Evolutionary conservation across 495 filamentous ascomycete genomes (phyloP), one percentile per base, ranked within the genome.

Genomic region (Trichoderma erinaceum): DNA sequence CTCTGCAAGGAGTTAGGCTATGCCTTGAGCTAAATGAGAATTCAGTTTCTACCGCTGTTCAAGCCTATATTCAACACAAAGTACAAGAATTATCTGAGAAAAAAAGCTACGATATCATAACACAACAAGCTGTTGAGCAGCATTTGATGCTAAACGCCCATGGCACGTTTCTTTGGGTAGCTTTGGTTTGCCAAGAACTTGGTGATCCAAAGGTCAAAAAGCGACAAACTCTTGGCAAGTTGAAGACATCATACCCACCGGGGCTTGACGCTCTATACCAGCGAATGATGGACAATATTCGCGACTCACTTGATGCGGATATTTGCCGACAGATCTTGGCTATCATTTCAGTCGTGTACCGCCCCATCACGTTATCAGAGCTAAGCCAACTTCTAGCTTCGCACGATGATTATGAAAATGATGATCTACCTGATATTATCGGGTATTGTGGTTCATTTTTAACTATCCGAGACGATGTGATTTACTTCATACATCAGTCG

Each of bases 401-500:
- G 10, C 12, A 73, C 0, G 35, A 63, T 12, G 66, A 69, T 10
- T 41, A 67, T 41, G 63, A 66, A 0, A n/a, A 58, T 0, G 23
- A 66, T 32, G 21, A 12, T 4, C 3, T 73, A 18, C n/a, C 23
- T 11, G 41, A 67, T 29, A 58, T 74, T 41, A 69, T 76, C 56
- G 63, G 27, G 18, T 44, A 66, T 48, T 79, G 77, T 50, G 77
- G 73, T 27, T 78, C 77, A 35, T 76, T 78, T 66, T 68, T 78
- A 1, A 73, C 68, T 1, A 21, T 78, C 16, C 73, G 73, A 12
- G 67, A 76, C 15, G n/a, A 70, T 18, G 71, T 43, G 1, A 69
- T 83, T 41, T 71, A 68, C 41, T 73, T 81, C n/a, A 69, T 83
- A 16, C 78, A 83, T 71, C 78, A 81, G 69, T 83, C 81, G 12